Percentiles rank a stretch among this genome's conserved stretches.
phyloP scores from a whole-genome alignment of 2,329 filamentous ascomycete genomes.

The Aspergillus intermedius region DNA sequence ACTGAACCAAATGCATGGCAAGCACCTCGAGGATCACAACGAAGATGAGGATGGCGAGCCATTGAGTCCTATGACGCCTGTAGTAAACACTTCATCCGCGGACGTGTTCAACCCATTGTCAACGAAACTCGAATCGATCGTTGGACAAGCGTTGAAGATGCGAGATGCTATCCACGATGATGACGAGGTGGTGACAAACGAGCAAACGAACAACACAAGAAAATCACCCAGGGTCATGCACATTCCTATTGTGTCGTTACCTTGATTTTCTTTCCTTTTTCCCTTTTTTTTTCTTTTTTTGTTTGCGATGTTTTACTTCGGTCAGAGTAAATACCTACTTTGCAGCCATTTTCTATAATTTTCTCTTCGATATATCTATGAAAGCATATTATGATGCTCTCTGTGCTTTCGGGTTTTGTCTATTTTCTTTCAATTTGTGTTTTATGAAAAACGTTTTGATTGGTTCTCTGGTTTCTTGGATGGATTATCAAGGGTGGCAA shows the following conservation, averaged over 20 bases:
- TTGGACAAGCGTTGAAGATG: conserved; percentile 8
- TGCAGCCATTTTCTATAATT: no score
- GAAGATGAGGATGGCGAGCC: conserved; percentile 8
- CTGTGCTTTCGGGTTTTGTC: no score
- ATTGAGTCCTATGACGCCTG: neutral
- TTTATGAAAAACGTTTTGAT: no score
- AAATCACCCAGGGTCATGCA: conserved; percentile 8
- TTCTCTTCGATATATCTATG: no score
- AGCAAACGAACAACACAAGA: neutral
- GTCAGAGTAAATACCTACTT: neutral
- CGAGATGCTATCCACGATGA: conserved; percentile 1
- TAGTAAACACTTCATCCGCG: neutral
- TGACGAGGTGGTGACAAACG: neutral
- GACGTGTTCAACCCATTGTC: conserved; percentile 5
- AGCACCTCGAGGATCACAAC: conserved; percentile 2
- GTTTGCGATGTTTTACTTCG: neutral
- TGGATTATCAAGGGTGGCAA: no score
- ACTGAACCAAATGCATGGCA: conserved; percentile 6
- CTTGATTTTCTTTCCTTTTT: conserved; percentile 67
- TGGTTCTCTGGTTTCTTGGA: no score
- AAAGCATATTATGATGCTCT: no score
- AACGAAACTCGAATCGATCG: conserved; percentile 7
- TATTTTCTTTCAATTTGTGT: no score
- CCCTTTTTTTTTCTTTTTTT: conserved; percentile 56
- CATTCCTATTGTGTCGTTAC: conserved; percentile 13